phyloP scores from a whole-genome alignment of 2,329 filamentous ascomycete genomes.

The Colletotrichum australisinense region DNA sequence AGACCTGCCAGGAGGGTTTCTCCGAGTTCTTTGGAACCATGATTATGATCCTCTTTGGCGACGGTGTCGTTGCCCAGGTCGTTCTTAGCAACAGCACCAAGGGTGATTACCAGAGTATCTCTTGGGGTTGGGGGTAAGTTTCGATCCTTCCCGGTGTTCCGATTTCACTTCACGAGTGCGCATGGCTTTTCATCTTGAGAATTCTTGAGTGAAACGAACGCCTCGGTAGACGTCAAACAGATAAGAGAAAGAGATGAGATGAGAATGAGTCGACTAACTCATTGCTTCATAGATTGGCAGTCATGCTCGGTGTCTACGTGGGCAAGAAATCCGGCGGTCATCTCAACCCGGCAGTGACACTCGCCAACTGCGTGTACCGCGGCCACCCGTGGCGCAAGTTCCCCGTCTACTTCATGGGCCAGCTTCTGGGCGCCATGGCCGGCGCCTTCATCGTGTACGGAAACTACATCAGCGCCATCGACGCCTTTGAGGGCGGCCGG shows the following conservation, averaged over 20 bases:
- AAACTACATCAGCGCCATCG: conserved; percentile 74
- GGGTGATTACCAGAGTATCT: conserved; percentile 62
- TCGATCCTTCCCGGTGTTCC: not conserved
- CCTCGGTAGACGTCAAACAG: not conserved
- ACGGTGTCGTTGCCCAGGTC: conserved; percentile 79
- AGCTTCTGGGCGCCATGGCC: conserved; percentile 74
- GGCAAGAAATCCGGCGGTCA: conserved; percentile 74
- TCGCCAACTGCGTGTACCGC: conserved; percentile 76
- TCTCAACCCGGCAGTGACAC: conserved; percentile 77
- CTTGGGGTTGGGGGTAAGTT: conserved; percentile 62
- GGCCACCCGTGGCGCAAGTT: conserved; percentile 77
- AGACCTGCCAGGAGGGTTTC: conserved; percentile 66
- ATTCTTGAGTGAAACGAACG: not conserved
- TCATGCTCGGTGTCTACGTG: conserved; percentile 78
- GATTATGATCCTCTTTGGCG: conserved; percentile 75
- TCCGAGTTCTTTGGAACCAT: conserved; percentile 78
- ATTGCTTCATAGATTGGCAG: conserved; percentile 60
- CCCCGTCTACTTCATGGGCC: conserved; percentile 74
- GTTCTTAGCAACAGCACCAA: conserved; percentile 63
- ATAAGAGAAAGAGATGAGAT: not conserved
- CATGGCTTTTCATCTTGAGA: conserved; percentile 18
- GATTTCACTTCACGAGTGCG: not conserved
- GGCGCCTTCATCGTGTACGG: conserved; percentile 69
- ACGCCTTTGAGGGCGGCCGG: conserved; percentile 70
- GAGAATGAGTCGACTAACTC: conserved; percentile 3